A percentile compares a stretch with the other conserved stretches of the same genome.
Evolutionary conservation across 140 eudicot genomes (phyloP).

Genomic region (Bidens hawaiensis): DNA sequence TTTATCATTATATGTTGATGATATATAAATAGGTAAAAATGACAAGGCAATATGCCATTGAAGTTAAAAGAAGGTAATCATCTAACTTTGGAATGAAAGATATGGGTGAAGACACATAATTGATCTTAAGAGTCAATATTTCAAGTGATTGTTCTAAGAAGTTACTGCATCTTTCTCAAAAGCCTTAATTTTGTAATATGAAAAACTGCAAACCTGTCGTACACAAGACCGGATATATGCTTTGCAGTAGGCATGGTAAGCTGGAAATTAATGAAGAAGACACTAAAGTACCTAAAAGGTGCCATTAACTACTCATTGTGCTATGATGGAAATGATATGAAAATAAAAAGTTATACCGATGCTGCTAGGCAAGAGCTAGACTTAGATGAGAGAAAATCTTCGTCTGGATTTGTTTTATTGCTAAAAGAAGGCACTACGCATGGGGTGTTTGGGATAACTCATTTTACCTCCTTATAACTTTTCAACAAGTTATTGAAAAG

Average conservation of each 20-base stretch:
- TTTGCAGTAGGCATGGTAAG: background rate
- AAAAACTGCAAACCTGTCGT: background rate
- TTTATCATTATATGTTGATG: background rate
- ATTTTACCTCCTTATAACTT: too few relatives aligned
- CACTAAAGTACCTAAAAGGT: too few relatives aligned
- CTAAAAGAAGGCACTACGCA: background rate
- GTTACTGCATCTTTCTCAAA: background rate
- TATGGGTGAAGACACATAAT: background rate
- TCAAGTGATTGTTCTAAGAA: background rate
- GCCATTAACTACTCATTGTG: too few relatives aligned
- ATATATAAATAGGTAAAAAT: background rate
- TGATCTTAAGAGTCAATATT: background rate
- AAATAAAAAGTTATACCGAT: too few relatives aligned
- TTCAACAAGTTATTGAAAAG: too few relatives aligned
- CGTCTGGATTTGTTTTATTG: too few relatives aligned
- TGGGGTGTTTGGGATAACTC: too few relatives aligned
- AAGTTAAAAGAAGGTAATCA: background rate
- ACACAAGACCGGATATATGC: background rate
- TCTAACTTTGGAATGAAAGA: background rate
- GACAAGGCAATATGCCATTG: background rate
- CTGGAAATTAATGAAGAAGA: too few relatives aligned
- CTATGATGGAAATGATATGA: too few relatives aligned
- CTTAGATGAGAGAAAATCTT: too few relatives aligned
- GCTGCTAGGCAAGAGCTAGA: too few relatives aligned
- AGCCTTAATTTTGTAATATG: background rate